Base-by-base conservation (phyloP, 164 flowering plant genomes). In the Amborella trichopoda region DNA sequence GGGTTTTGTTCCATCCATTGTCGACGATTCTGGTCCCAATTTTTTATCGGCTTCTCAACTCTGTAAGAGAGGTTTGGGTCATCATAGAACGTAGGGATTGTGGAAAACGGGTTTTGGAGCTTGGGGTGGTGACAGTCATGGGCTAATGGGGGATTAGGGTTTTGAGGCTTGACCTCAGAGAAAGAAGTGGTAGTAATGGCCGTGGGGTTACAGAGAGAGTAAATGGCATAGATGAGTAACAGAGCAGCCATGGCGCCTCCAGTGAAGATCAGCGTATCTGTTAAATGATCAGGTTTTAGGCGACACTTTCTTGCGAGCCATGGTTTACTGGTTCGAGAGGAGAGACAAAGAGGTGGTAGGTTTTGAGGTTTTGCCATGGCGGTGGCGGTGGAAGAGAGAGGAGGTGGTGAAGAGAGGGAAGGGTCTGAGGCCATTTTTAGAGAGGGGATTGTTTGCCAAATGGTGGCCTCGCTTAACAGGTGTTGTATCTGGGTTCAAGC, bases 231-330 rank as follows among this genome's bases (percentile, higher is more conserved):
- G 21, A 83, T 53, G 6, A 80, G 55, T 10, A 87, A 25, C 18
- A 77, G 43, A 12, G 81, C 77, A n/a, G 58, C 53, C 19, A 70
- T 23, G 14, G 66, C 73, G 9, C 84, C 87, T 5, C 70, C 78
- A 30, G 63, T 32, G 60, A 63, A 78, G 49, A 71, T n/a, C n/a
- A n/a, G n/a, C n/a, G n/a, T n/a, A n/a, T n/a, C n/a, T n/a, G n/a
- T n/a, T n/a, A n/a, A n/a, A n/a, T n/a, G n/a, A n/a, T n/a, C n/a
- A n/a, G n/a, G n/a, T n/a, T n/a, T n/a, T n/a, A n/a, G n/a, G n/a
- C n/a, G n/a, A n/a, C n/a, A n/a, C n/a, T n/a, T n/a, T n/a, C n/a
- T n/a, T n/a, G n/a, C n/a, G n/a, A n/a, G n/a, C n/a, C n/a, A n/a
- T n/a, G n/a, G n/a, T n/a, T n/a, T n/a, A n/a, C n/a, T n/a, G n/a